Base-by-base conservation (phyloP, 2,329 filamentous ascomycete genomes). In the Aspergillus puulaauensis region DNA sequence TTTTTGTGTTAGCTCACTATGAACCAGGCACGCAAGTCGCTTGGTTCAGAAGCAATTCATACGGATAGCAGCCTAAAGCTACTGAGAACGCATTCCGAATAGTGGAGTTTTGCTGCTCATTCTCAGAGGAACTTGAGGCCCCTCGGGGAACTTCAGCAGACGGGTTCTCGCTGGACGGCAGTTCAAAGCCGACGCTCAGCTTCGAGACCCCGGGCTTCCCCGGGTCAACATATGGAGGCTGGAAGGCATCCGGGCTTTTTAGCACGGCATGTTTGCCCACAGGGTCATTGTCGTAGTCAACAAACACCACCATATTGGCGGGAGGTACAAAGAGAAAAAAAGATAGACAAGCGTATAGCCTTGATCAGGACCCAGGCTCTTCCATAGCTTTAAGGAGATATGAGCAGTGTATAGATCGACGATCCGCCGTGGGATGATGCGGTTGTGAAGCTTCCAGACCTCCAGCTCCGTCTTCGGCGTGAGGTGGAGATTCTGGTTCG, bases 1-100 rank as follows among this genome's bases (percentile, higher is more conserved):
- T 44, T 47, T 51, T 40, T 27, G 61, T 52, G 60, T 64, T 56
- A 67, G 62, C 35, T 48, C 54, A 60, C 46, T 40, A 17, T 27
- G 49, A 58, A 54, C 57, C 45, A 59, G 14, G 55, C 43, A 49
- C 27, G 46, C 58, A 59, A 58, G 41, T 54, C 47, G 41, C 52
- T 52, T 60, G 56, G 48, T 55, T 37, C 56, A 56, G 57, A 52
- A 62, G 61, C 56, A 50, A 55, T 50, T 66, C 74, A 61, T 77
- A 81, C 79, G 79, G 79, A 69, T 80, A 81, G 66, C 78, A 80
- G 54, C 74, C 75, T 66, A 81, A 64, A 52, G 74, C 75, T 57
- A 74, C 73, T 40, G 76, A 77, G 59, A 79, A 75, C 27, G 66
- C 67, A 64, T 71, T 73, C 24, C 67, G 58, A 15, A 53, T 73